Base-by-base conservation (phyloP, 371 early-diverging fungal genomes). In the Lichtheimia corymbifera region DNA sequence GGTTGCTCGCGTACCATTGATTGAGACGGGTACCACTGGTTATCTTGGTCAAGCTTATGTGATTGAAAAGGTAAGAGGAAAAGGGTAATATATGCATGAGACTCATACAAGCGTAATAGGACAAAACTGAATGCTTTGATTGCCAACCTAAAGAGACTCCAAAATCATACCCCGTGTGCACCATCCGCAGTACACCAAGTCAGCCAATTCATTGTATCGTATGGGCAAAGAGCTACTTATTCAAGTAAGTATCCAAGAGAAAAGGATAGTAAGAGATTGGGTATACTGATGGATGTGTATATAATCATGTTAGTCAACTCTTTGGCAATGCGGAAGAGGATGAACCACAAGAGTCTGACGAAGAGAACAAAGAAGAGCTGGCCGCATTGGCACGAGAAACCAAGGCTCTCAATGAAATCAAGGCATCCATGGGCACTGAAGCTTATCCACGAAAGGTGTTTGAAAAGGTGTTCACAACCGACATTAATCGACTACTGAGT, bases 1-100 rank as follows among this genome's bases (percentile, higher is more conserved):
- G 61, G 91, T 94, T 0, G 91, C 95, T 6, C 74, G 88, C 60
- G 85, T 93, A 1, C 97, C 96, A 1, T 73, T 99, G 58, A 79
- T 99, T 27, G 99, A 99, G 80, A 94, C 96, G 0, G 99, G 99
- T 14, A 95, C 99, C 0, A 93, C 94, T 15, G 99, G 99, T 15
- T 97, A 95, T 71, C 67, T 87, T 25, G 99, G 99, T n/a, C 99
- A 99, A 73, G 91, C 91, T 2, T 91, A 93, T 15, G 91, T 94
- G 0, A 97, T 97, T 63, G 78, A 80, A 55, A 88, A 90, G 76
- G 87, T 83, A 40, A 41, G 4, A 35, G 18, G 13, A n/a, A 35
- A 11, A 9, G 35, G 9, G 9, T 2, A 11, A 12, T 45, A 20
- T 40, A 30, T 18, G 2, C 27, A 22, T 17, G 17, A 11, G 35